phyloP scores from a whole-genome alignment of 169 alveolate genomes.

The Babesia caballi region DNA sequence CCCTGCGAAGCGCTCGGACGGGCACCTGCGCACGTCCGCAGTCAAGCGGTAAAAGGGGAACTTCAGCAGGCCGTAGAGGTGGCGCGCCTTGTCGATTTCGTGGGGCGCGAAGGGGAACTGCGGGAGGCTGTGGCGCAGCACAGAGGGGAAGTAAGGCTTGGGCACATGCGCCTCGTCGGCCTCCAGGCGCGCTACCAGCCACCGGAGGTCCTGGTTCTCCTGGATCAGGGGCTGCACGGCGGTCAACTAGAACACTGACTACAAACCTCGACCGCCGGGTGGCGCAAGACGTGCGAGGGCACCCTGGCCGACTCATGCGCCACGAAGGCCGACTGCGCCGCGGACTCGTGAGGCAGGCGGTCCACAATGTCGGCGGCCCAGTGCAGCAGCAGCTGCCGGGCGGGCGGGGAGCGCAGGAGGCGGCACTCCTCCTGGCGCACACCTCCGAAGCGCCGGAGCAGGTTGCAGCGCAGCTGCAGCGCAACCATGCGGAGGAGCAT shows the following conservation, averaged over 20 bases:
- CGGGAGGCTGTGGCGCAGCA: conserved; percentile 38
- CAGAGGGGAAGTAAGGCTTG: conserved; percentile 63
- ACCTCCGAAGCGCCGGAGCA: conserved; percentile 58
- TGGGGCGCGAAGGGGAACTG: conserved; percentile 57
- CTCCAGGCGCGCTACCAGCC: conserved; percentile 54
- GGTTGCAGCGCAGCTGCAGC: conserved; percentile 42
- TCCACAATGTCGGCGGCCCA: conserved; percentile 57
- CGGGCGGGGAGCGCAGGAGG: conserved; percentile 25
- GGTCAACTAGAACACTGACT: not conserved
- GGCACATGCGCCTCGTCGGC: conserved; percentile 44
- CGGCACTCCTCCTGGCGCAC: conserved; percentile 62
- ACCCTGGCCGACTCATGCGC: conserved; percentile 16
- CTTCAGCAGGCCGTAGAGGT: conserved; percentile 54
- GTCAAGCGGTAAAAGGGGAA: conserved; percentile 61
- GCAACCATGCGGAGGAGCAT: conserved; percentile 51
- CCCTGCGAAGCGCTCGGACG: conserved; percentile 50
- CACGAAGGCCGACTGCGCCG: conserved; percentile 34
- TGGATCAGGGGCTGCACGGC: conserved; percentile 23
- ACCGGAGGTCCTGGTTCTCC: conserved; percentile 16
- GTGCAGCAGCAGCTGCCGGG: conserved; percentile 33
- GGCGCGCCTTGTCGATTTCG: conserved; percentile 60
- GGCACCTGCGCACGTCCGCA: conserved; percentile 23
- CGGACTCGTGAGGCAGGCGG: conserved; percentile 22
- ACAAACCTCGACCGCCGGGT: conserved; percentile 34
- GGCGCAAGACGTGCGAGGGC: conserved; percentile 21